Evolutionary conservation across 768 basidiomycete genomes (phyloP).

Genomic region (Coprinellus micaceus): DNA sequence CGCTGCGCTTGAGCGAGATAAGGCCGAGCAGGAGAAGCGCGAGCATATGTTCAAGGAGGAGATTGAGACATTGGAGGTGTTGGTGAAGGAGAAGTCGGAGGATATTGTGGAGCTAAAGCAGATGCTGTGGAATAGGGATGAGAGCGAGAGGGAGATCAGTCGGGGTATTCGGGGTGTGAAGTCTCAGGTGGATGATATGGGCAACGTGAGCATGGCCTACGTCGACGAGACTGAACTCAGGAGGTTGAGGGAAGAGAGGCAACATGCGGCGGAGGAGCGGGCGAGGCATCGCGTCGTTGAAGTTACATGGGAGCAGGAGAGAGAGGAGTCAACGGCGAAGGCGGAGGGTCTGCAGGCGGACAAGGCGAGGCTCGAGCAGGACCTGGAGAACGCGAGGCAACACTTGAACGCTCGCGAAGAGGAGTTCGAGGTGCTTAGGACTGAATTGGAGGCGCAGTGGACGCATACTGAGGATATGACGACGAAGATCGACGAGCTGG

Average conservation of each 20-base stretch:
- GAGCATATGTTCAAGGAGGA: conserved; percentile 43
- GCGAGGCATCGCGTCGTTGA: conserved; percentile 40
- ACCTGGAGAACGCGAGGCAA: conserved; percentile 39
- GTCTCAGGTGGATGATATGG: conserved; percentile 60
- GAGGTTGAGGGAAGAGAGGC: conserved; percentile 37
- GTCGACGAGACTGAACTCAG: conserved; percentile 43
- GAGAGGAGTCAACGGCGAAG: conserved; percentile 39
- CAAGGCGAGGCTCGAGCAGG: conserved; percentile 39
- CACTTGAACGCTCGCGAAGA: conserved; percentile 41
- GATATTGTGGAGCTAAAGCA: conserved; percentile 45
- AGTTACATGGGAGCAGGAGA: conserved; percentile 49
- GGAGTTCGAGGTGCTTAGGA: conserved; percentile 47
- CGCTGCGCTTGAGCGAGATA: conserved; percentile 67
- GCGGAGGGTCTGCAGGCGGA: conserved; percentile 42
- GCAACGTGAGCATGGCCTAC: conserved; percentile 39
- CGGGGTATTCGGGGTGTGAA: conserved; percentile 51
- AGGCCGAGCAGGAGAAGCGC: conserved; percentile 40
- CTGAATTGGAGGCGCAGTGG: conserved; percentile 73
- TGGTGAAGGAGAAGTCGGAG: conserved; percentile 42
- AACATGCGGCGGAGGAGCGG: conserved; percentile 38
- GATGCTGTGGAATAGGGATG: conserved; percentile 44
- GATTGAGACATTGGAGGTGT: conserved; percentile 45
- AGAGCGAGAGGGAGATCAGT: conserved; percentile 50
- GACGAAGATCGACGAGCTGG: conserved; percentile 43
- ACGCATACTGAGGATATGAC: conserved; percentile 51